A percentile compares a stretch with the other conserved stretches of the same genome.
phyloP scores from a whole-genome alignment of 805 yeast genomes.

The Yarrowia sp. region DNA sequence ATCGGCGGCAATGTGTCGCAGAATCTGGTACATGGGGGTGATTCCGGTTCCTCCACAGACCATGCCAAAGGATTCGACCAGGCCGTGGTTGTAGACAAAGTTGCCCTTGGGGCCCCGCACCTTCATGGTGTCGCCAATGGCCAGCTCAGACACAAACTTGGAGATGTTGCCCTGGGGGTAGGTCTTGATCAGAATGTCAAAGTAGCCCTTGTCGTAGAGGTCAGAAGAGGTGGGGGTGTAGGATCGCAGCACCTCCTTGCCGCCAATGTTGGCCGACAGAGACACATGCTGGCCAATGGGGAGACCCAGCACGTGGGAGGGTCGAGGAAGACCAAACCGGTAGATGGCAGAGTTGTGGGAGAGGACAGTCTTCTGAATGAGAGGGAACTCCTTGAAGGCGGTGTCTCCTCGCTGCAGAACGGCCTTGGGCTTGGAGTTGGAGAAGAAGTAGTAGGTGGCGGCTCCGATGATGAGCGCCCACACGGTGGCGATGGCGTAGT shows the following conservation, averaged over 20 bases:
- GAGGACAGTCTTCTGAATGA: slow-evolving; percentile 78
- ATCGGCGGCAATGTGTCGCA: slow-evolving; percentile 71
- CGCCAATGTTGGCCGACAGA: slow-evolving; percentile 76
- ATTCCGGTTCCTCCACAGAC: slow-evolving; percentile 97
- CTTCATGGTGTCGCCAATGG: slow-evolving; percentile 78
- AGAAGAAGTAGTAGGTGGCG: slow-evolving; percentile 34
- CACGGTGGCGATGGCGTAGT: slow-evolving; percentile 37
- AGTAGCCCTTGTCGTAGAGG: slow-evolving; percentile 73
- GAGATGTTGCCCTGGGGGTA: slow-evolving; percentile 89
- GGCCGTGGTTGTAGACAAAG: slow-evolving; percentile 80
- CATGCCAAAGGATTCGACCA: slow-evolving; percentile 79
- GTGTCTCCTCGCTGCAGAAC: slow-evolving; percentile 57
- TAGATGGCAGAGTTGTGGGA: slow-evolving; percentile 81
- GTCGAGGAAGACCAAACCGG: slow-evolving; percentile 81
- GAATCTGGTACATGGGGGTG: slow-evolving; percentile 94
- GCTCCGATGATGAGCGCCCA: slow-evolving; percentile 36
- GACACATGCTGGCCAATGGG: slow-evolving; percentile 96
- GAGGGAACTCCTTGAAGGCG: slow-evolving; percentile 78
- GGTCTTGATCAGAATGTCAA: slow-evolving; percentile 83
- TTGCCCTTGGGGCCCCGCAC: slow-evolving; percentile 90
- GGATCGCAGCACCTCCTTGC: slow-evolving; percentile 82
- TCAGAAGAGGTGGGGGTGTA: slow-evolving; percentile 81
- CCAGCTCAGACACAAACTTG: slow-evolving; percentile 68
- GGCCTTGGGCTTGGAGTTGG: slow-evolving; percentile 36
- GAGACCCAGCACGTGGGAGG: slow-evolving; percentile 78